These are phyloP conservation scores for Endocalyx cinctus DNA, from an alignment of 2,329 filamentous ascomycete genomes.

Conservation along the genomic window DNA sequence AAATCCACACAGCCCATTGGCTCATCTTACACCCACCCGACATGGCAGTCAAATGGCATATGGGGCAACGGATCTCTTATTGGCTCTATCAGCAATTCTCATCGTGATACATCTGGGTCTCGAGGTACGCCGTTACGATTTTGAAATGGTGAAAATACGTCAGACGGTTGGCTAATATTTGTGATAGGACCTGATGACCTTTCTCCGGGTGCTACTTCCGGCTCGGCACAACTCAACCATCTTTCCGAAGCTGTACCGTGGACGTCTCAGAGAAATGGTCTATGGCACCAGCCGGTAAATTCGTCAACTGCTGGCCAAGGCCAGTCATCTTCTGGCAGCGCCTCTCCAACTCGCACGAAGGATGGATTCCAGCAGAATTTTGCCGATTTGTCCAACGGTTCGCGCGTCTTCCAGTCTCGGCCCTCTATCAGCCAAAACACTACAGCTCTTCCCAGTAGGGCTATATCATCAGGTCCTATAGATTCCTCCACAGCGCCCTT, in stretches of 20 bases:
- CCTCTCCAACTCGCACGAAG: constrained; percentile 55
- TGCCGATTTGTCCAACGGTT: constrained; percentile 39
- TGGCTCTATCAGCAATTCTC: constrained; percentile 39
- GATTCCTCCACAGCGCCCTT: constrained; percentile 41
- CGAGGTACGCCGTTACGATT: constrained; percentile 40
- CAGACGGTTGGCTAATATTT: neutral
- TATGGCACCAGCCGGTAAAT: constrained; percentile 54
- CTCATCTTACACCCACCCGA: constrained; percentile 32
- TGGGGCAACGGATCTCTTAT: constrained; percentile 46
- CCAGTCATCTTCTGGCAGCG: constrained; percentile 44
- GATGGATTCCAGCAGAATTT: constrained; percentile 42
- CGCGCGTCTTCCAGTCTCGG: constrained; percentile 43
- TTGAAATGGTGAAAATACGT: no score
- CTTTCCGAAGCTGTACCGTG: constrained; percentile 66
- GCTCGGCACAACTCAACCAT: constrained; percentile 64
- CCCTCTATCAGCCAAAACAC: constrained; percentile 39
- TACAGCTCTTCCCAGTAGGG: constrained; percentile 26
- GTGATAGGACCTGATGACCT: constrained; percentile 34
- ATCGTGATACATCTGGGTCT: constrained; percentile 38
- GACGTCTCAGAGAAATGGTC: constrained; percentile 48
- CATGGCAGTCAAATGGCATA: constrained; percentile 39
- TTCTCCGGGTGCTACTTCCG: constrained; percentile 53
- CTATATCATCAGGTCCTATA: constrained; percentile 34
- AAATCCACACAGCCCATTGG: constrained; percentile 33
- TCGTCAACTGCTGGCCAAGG: constrained; percentile 33